These are phyloP conservation scores for Lenwebbia sp. DNA, from an alignment of 345 rosid genomes.

Conservation along the genomic window DNA sequence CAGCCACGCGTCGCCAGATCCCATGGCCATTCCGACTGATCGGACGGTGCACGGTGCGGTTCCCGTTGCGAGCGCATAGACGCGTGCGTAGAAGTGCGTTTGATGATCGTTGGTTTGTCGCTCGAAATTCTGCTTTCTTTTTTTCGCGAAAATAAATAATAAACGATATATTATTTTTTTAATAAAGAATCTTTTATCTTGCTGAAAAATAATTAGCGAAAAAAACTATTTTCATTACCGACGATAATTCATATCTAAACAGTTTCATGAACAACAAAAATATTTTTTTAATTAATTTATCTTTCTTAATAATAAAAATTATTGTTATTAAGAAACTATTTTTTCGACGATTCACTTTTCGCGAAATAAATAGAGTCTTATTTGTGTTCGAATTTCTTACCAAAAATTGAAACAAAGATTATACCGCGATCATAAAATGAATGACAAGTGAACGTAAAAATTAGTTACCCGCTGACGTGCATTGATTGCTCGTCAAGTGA, in stretches of 20 bases:
- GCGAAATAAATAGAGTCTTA: fast-evolving
- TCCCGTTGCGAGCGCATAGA: not conserved
- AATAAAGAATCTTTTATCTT: not conserved
- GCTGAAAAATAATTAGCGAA: not conserved
- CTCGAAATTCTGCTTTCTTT: too few species aligned
- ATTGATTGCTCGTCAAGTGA: not conserved
- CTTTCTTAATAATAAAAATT: too few species aligned
- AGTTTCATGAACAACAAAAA: fast-evolving
- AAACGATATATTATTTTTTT: too few species aligned
- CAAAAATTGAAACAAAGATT: not conserved
- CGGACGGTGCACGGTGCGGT: not conserved
- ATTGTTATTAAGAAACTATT: not conserved
- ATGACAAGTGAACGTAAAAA: not conserved
- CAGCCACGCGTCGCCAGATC: not conserved
- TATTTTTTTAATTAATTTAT: not conserved
- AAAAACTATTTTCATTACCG: not conserved
- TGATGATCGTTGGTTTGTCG: fast-evolving
- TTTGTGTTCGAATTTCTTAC: not conserved
- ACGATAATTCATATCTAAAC: fast-evolving
- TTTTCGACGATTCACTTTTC: not conserved
- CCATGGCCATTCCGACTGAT: not conserved
- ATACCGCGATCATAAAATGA: fast-evolving
- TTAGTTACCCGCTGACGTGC: not conserved
- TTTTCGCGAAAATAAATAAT: not conserved
- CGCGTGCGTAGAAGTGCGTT: not conserved